phyloP scores from a whole-genome alignment of 768 basidiomycete genomes.

The Naganishia vishniacii region DNA sequence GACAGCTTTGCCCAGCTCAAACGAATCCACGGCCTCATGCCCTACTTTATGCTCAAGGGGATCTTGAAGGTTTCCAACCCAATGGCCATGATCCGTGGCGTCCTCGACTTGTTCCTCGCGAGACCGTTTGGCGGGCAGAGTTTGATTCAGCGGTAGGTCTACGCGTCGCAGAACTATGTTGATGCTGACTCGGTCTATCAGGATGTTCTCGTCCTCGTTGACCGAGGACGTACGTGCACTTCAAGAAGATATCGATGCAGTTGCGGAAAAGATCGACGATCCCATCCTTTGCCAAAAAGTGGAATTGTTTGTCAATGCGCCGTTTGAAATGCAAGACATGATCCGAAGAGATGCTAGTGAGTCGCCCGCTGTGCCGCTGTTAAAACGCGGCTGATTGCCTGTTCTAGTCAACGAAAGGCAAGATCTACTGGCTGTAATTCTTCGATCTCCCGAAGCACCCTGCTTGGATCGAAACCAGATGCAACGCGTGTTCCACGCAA shows the following conservation, averaged over 20 bases:
- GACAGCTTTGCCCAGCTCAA: slow-evolving; percentile 82
- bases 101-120: slow-evolving; percentile 91
- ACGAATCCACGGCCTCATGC: slow-evolving; percentile 91
- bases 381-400: neutral
- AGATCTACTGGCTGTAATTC: slow-evolving; percentile 70
- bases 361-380: slow-evolving; percentile 36
- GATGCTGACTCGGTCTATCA: no score
- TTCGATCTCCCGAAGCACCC: slow-evolving; percentile 73
- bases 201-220: slow-evolving; percentile 92
- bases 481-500: slow-evolving; percentile 70
- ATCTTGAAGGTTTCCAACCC: slow-evolving; percentile 91
- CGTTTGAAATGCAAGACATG: slow-evolving; percentile 77
- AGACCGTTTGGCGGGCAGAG: slow-evolving; percentile 92
- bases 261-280: slow-evolving; percentile 84
- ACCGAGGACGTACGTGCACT: slow-evolving; percentile 80
- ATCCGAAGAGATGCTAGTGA: slow-evolving; percentile 73
- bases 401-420: slow-evolving; percentile 60
- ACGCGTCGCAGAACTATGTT: neutral
- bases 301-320: slow-evolving; percentile 75
- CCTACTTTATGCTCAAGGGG: slow-evolving; percentile 91
- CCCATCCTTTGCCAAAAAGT: slow-evolving; percentile 82
- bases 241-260: slow-evolving; percentile 78
- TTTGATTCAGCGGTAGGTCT: slow-evolving; percentile 71
- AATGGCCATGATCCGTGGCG: slow-evolving; percentile 86
- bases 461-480: slow-evolving; percentile 69